A percentile compares a stretch with the other conserved stretches of the same genome.
phyloP scores from a whole-genome alignment of 768 basidiomycete genomes.

The Suillus clintonianus region DNA sequence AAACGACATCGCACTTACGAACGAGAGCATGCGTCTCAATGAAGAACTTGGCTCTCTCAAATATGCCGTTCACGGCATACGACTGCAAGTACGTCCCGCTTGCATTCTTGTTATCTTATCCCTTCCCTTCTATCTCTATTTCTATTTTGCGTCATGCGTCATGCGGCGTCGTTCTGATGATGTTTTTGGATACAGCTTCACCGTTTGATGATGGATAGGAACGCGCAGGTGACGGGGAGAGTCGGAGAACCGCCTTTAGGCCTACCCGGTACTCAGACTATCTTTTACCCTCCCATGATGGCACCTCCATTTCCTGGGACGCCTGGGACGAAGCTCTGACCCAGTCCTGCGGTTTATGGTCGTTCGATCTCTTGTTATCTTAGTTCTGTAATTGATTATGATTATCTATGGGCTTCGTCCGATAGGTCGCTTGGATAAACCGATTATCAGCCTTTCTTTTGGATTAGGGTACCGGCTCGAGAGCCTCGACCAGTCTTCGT shows the following conservation, averaged over 20 bases:
- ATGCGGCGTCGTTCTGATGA: constrained; percentile 7
- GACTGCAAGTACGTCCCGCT: constrained; percentile 65
- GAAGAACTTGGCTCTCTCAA: constrained; percentile 75
- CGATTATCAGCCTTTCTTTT: not conserved
- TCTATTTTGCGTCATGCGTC: not conserved
- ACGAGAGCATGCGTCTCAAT: constrained; percentile 69
- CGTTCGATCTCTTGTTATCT: not conserved
- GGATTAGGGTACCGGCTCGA: not conserved
- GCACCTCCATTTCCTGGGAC: constrained; percentile 29
- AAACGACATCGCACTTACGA: constrained; percentile 65
- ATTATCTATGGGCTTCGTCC: not conserved
- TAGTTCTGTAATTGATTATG: not conserved
- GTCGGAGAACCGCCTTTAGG: constrained; percentile 25
- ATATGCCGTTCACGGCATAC: constrained; percentile 69
- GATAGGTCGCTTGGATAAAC: not conserved
- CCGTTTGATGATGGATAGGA: constrained; percentile 76
- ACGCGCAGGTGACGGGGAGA: constrained; percentile 56
- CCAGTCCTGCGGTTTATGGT: not conserved
- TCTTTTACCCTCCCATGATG: constrained; percentile 32
- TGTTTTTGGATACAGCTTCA: constrained; percentile 47
- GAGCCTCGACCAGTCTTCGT: not conserved
- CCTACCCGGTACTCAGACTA: constrained; percentile 20
- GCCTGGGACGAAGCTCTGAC: constrained; percentile 33
- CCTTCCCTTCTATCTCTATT: constrained; percentile 9
- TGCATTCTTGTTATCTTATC: constrained; percentile 6